Percentiles rank a stretch among this genome's conserved stretches.
Evolutionary conservation across 78 protist genomes (phyloP).

Genomic region (Blattamonas nauphoetae): DNA sequence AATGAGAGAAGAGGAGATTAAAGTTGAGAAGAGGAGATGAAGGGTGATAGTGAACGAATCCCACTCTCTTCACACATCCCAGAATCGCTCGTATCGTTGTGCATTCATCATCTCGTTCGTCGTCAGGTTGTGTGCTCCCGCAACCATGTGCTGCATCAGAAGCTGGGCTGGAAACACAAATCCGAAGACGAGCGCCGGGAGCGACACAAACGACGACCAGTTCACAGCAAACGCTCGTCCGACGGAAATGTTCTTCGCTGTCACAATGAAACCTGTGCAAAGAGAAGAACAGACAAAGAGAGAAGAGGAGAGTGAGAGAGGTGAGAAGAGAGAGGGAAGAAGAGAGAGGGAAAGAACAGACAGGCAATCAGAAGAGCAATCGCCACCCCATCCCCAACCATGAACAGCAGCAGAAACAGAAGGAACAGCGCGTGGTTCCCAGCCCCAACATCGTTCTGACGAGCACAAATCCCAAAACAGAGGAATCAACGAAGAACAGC

Average conservation of each 20-base stretch:
- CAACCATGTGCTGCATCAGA: not conserved
- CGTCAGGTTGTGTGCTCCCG: not conserved
- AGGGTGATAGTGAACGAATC: no score
- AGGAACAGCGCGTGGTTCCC: conserved; percentile 1
- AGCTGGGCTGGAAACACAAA: not conserved
- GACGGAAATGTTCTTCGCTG: no score
- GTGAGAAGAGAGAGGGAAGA: not conserved
- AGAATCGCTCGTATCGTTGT: not conserved
- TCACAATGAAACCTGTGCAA: no score
- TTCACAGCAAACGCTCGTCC: no score
- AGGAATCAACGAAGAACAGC: not conserved
- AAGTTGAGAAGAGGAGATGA: no score
- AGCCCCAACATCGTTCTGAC: not conserved
- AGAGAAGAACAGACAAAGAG: not conserved
- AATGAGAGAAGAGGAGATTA: no score
- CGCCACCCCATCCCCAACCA: not conserved
- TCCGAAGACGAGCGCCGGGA: not conserved
- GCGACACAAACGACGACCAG: no score
- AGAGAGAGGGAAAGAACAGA: not conserved
- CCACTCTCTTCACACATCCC: not conserved
- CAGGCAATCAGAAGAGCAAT: not conserved
- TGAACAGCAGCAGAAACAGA: not conserved
- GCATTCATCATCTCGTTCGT: not conserved
- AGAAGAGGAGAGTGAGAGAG: not conserved
- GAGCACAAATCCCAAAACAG: not conserved